Evolutionary conservation across 2,329 filamentous ascomycete genomes (phyloP).

Genomic region (Aspergillus caelatus): DNA sequence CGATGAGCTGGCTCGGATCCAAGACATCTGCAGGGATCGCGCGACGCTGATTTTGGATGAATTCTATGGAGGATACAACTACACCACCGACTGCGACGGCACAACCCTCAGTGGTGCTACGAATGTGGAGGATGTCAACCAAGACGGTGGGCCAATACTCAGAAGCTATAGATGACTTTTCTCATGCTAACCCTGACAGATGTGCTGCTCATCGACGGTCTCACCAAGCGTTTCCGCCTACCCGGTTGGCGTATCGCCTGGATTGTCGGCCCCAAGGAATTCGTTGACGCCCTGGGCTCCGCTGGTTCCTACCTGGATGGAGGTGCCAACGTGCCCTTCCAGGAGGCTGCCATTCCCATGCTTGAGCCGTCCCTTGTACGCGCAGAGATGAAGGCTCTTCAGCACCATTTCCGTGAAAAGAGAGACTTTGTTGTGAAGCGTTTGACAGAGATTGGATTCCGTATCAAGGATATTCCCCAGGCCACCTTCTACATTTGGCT

Average conservation of each 20-base stretch:
- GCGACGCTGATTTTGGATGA: constrained; percentile 94
- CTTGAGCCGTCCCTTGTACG: constrained; percentile 82
- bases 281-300: constrained; percentile 88
- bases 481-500: constrained; percentile 94
- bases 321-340: constrained; percentile 92
- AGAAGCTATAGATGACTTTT: neutral
- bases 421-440: constrained; percentile 85
- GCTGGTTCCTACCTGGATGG: constrained; percentile 95
- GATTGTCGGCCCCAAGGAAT: constrained; percentile 95
- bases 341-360: constrained; percentile 90
- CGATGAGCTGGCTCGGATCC: constrained; percentile 84
- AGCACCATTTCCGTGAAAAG: constrained; percentile 88
- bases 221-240: constrained; percentile 95
- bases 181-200: constrained; percentile 49
- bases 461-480: constrained; percentile 80
- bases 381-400: constrained; percentile 85
- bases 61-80: constrained; percentile 97
- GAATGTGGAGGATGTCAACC: constrained; percentile 86
- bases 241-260: constrained; percentile 96
- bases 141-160: constrained; percentile 57
- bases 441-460: constrained; percentile 83
- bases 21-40: constrained; percentile 87
- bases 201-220: constrained; percentile 90
- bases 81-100: constrained; percentile 88
- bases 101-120: constrained; percentile 84